Evolutionary conservation across 768 basidiomycete species (phyloP).

Genomic region (Naganishia vishniacii): DNA sequence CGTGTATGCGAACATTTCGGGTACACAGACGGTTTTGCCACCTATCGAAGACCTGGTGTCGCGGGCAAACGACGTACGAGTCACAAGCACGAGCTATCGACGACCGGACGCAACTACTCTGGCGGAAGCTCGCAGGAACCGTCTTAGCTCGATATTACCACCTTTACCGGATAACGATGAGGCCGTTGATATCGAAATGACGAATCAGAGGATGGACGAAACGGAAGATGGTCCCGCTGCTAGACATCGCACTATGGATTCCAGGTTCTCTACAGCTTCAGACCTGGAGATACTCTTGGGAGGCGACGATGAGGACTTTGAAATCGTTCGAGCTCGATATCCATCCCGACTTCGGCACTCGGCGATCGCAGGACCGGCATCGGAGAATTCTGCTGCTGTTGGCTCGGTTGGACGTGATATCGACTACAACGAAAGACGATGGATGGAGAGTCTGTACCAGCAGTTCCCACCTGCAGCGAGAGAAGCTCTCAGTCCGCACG

Average conservation of each 20-base stretch:
- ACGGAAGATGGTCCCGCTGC: not conserved
- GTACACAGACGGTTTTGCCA: not conserved
- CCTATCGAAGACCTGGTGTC: constrained; percentile 12
- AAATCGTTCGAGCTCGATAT: constrained; percentile 4
- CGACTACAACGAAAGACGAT: constrained; percentile 6
- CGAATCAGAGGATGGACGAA: constrained; percentile 14
- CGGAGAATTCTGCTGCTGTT: not conserved
- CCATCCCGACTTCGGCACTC: constrained; percentile 17
- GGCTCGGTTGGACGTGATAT: not conserved
- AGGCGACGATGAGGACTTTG: not conserved
- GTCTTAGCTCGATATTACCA: not conserved
- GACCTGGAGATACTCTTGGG: constrained; percentile 5
- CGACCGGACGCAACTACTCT: not conserved
- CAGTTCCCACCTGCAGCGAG: constrained; percentile 1
- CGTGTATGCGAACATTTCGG: not conserved
- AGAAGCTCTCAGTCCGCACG: not conserved
- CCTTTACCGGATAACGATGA: constrained; percentile 10
- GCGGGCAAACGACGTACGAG: not conserved
- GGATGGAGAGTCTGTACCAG: constrained; percentile 9
- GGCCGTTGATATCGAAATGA: constrained; percentile 15
- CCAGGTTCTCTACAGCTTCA: not conserved
- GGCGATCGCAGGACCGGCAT: not conserved
- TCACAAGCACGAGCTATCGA: not conserved
- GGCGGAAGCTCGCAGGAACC: not conserved
- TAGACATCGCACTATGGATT: not conserved